Percentiles rank a stretch among this genome's conserved stretches.
Evolutionary conservation across 176 grass and related monocot genomes (phyloP).

Genomic region (Oryza coarctata): DNA sequence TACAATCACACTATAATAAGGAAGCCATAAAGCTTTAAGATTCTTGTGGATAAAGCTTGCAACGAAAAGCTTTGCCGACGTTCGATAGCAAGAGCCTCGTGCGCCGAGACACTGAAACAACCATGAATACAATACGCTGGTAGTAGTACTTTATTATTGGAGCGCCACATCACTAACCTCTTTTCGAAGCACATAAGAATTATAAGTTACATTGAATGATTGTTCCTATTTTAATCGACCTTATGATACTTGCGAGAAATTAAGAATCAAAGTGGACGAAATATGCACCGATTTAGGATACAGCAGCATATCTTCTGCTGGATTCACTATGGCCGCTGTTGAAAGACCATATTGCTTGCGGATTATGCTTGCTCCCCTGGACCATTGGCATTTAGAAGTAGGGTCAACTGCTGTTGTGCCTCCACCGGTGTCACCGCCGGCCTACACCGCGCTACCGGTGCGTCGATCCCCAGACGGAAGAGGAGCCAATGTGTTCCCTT

Average conservation of each 20-base stretch:
- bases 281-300: conserved; percentile 11
- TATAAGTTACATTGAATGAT: neutral
- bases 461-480: conserved; percentile 24
- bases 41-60: conserved; percentile 32
- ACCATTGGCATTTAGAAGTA: conserved; percentile 19
- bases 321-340: conserved; percentile 14
- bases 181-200: conserved; percentile 3
- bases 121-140: neutral
- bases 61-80: conserved; percentile 1
- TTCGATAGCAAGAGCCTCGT: conserved; percentile 15
- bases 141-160: neutral
- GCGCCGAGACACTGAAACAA: neutral
- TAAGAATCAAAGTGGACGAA: conserved; percentile 23
- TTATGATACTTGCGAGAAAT: conserved; percentile 21
- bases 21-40: neutral
- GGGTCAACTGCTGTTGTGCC: conserved; percentile 37
- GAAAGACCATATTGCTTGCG: conserved; percentile 12
- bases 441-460: conserved; percentile 12
- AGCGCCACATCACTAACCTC: conserved; percentile 7
- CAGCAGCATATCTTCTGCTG: conserved; percentile 14
- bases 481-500: neutral
- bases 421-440: conserved; percentile 16
- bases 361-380: conserved; percentile 29
- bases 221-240: conserved; percentile 8
- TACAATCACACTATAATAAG: neutral